These are phyloP conservation scores for Panicum hallii DNA, from an alignment of 202 grass and related monocot species.

Conservation along the genomic window DNA sequence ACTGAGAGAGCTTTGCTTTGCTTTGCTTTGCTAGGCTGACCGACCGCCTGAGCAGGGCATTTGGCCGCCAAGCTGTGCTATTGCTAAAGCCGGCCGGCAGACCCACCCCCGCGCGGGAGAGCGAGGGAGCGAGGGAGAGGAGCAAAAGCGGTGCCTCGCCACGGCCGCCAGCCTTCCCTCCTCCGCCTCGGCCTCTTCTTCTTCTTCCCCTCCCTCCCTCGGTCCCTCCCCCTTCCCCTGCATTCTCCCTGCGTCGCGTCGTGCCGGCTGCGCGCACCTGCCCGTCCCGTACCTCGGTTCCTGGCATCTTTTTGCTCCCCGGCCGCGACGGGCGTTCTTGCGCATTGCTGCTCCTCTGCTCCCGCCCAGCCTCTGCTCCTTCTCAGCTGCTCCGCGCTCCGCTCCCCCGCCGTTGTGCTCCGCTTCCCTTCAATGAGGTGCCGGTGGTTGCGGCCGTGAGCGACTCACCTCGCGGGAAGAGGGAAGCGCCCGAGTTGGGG, in stretches of 20 bases:
- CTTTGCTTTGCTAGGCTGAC: background rate
- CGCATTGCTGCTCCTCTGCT: background rate
- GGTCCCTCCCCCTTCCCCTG: background rate
- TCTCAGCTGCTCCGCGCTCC: background rate
- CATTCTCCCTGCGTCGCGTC: background rate
- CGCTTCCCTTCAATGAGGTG: background rate
- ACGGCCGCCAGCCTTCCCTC: conserved; percentile 9
- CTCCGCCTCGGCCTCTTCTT: conserved; percentile 35
- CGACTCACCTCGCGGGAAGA: background rate
- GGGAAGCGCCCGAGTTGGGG: background rate
- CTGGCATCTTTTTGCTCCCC: background rate
- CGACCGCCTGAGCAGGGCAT: background rate
- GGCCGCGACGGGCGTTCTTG: background rate
- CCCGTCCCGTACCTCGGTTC: background rate
- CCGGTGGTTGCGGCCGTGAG: background rate
- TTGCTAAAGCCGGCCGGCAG: background rate
- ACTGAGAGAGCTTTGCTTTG: conserved; percentile 5
- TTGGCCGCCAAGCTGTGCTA: background rate
- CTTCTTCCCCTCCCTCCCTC: background rate
- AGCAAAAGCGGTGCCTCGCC: conserved; percentile 20
- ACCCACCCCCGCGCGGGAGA: conserved; percentile 5
- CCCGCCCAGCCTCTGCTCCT: background rate
- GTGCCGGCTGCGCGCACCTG: background rate
- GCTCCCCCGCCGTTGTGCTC: background rate
- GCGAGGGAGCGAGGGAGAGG: background rate